Evolutionary conservation across 2,329 filamentous ascomycete species (phyloP).

Genomic region (Fusarium illudens): DNA sequence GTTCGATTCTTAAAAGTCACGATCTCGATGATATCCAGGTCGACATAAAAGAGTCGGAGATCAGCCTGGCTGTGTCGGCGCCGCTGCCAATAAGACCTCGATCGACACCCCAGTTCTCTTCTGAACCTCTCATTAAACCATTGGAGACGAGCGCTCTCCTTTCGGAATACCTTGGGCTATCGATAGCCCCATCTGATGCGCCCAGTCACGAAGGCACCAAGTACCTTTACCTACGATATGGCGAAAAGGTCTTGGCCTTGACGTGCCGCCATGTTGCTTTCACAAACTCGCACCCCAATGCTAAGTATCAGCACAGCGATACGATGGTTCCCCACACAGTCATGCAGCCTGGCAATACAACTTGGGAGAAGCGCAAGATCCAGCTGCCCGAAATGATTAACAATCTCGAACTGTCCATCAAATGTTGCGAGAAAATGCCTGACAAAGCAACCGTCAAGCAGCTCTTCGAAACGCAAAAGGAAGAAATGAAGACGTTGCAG

Average conservation of each 20-base stretch:
- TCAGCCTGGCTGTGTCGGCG: not conserved
- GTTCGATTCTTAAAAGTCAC: not conserved
- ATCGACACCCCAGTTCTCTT: no score
- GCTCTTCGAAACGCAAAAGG: not conserved
- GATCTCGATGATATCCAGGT: not conserved
- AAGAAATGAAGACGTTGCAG: not conserved
- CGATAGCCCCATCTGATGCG: not conserved
- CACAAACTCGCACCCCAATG: not conserved
- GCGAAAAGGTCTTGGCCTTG: not conserved
- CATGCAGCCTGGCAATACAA: constrained; percentile 7
- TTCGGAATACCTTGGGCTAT: not conserved
- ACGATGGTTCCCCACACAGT: not conserved
- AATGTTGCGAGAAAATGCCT: no score
- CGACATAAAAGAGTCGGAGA: constrained; percentile 11
- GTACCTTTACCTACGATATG: constrained; percentile 6
- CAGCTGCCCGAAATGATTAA: no score
- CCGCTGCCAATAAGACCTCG: no score
- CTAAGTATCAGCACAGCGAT: not conserved
- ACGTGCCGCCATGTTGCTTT: constrained; percentile 19
- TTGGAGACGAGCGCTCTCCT: not conserved
- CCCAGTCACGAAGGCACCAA: constrained; percentile 3
- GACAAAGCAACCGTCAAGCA: not conserved
- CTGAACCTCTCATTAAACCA: not conserved
- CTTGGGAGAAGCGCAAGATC: not conserved
- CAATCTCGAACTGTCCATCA: no score